Conservation (phyloP, 257 asterid species). For the Plantago ovata region DNA sequence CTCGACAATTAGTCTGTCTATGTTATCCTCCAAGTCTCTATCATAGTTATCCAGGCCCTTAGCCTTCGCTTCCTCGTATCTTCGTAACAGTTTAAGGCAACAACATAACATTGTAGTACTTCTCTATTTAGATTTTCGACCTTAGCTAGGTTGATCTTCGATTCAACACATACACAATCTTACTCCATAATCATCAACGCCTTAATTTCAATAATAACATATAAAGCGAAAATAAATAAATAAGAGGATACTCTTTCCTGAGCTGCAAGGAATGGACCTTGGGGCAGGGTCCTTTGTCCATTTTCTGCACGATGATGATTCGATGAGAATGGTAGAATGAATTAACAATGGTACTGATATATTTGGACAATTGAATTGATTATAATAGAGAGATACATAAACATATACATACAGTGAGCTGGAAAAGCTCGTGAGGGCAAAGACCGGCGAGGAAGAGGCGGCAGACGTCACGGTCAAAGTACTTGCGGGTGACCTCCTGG, state of each 20-base stretch:
- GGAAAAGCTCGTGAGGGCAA: slow-evolving; percentile 92
- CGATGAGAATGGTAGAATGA: no score
- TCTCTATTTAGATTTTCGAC: no score
- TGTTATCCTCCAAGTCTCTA: slow-evolving; percentile 89
- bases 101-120: no score
- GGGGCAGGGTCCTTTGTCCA: slow-evolving; percentile 95
- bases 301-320: slow-evolving; percentile 77
- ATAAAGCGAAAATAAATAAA: neutral
- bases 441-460: slow-evolving; percentile 91
- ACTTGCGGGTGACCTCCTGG: slow-evolving; percentile 73
- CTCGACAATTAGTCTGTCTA: slow-evolving; percentile 92
- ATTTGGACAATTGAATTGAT: neutral
- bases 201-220: no score
- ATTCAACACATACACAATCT: no score
- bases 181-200: no score
- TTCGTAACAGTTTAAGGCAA: slow-evolving; percentile 43
- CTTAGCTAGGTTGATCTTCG: no score
- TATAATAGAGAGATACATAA: neutral
- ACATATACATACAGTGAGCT: slow-evolving; percentile 57
- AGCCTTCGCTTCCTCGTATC: slow-evolving; percentile 79
- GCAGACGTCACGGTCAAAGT: slow-evolving; percentile 90
- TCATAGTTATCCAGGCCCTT: slow-evolving; percentile 87
- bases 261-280: slow-evolving; percentile 89
- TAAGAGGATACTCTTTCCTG: slow-evolving; percentile 87
- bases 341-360: no score